Evolutionary conservation across 1,284 basidiomycete species (phyloP), one percentile per base, ranked within the genome.

Genomic region (Ganoderma multipileum): DNA sequence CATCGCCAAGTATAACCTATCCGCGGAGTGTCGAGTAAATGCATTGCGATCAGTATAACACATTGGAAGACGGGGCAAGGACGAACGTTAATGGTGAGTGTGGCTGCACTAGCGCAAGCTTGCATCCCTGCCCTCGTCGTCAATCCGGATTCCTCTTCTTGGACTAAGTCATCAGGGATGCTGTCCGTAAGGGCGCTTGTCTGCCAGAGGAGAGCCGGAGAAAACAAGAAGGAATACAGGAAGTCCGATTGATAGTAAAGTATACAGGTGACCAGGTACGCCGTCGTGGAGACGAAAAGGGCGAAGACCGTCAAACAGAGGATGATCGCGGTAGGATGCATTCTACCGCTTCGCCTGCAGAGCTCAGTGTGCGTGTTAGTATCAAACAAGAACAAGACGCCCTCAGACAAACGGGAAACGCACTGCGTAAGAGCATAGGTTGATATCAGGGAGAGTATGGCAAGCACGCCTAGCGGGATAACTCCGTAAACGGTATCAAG

Each of bases 211-310:
- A n/a, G 18, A 16, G 20, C 20, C 0, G 14, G 36, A 14, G 36
- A 39, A 26, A 23, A 41, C 20, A 60, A 20, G 23, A 50, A 50
- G 47, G 47, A 50, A 26, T 26, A 23, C 23, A 50, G 47, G 23
- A 50, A 50, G 47, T 50, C 47, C 47, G 47, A 50, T 14, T 50
- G 47, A 50, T 50, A 50, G 47, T 50, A 50, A 26, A 50, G 47
- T 26, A 50, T 26, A 26, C 23, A 50, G 14, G 23, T 55, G 52
- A 55, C 12, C 16, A 23, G 23, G 52, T 55, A 33, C 11, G 14
- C 26, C 2, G 52, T 55, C 30, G 52, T 55, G 28, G 52, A 55
- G 14, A 23, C 28, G 52, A 55, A 33, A 18, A 55, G 52, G 14
- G 28, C 28, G 28, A 55, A 14, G 52, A 30, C 33, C 14, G 52